Evolutionary conservation across 352 stramenopile species (phyloP), one percentile per base, ranked within the genome.

Genomic region (Elongisporangium anandrum): DNA sequence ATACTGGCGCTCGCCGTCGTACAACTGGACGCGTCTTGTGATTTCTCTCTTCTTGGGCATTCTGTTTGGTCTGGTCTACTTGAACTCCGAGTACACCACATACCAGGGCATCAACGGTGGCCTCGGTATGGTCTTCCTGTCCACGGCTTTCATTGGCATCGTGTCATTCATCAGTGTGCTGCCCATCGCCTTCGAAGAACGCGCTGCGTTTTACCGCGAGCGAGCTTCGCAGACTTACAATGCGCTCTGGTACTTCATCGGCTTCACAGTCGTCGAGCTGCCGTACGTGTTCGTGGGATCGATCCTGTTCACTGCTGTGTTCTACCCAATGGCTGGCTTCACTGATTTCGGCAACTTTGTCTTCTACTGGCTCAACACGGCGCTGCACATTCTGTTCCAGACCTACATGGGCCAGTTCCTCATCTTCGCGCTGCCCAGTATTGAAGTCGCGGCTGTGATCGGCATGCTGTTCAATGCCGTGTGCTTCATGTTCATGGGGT

Each of bases 101-200:
- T 86, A 80, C 64, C 70, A 79, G 38, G 79, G 77, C 23, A 66
- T 75, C 52, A 85, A 87, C 59, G 69, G 61, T 19, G 79, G 79
- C n/a, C 41, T 97, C 19, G 83, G 86, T 19, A 87, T 96, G 39
- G 86, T 97, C 23, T 98, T 94, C 69, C 64, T 90, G 1, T 79
- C 82, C 3, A 91, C 90, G 4, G 55, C 91, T 52, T 97, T 97
- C 64, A 80, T 94, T 54, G 72, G 70, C 21, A 75, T 95, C 52
- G 84, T 94, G 5, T 85, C 77, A 15, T 85, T 96, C 50, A 78
- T 93, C 50, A 88, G 70, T 3, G 77, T 87, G 0, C 52, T 97
- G 13, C 78, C 88, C 9, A 61, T 97, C 17, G 86, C 93, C 34
- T 79, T 89, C 61, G 79, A 88, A 52, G 87, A 97, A 60, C 77